Percentiles rank a stretch among this genome's conserved stretches.
Conservation (phyloP, 2,329 filamentous ascomycete genomes). For the Arachnomyces sp. region DNA sequence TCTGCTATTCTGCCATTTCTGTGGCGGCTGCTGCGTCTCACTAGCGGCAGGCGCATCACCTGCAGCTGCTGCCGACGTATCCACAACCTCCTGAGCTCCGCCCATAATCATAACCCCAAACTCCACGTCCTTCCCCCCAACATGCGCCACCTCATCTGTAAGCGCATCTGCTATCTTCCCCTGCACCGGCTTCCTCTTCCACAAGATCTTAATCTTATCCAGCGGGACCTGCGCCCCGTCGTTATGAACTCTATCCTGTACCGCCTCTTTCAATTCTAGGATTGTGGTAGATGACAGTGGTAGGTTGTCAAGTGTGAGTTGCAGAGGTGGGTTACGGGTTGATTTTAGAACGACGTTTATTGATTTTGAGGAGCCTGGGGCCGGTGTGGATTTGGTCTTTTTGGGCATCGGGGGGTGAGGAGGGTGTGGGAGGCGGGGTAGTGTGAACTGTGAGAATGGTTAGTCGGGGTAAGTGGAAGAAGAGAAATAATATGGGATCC, state of each 20-base stretch:
- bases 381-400: conserved; percentile 24
- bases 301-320: conserved; percentile 55
- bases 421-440: conserved; percentile 37
- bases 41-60: conserved; percentile 23
- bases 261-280: conserved; percentile 66
- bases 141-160: conserved; percentile 42
- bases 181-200: conserved; percentile 75
- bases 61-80: conserved; percentile 13
- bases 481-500: background rate
- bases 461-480: conserved; percentile 2
- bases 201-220: conserved; percentile 79
- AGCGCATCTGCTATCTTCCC: conserved; percentile 75
- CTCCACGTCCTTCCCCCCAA: conserved; percentile 51
- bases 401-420: conserved; percentile 39
- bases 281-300: conserved; percentile 64
- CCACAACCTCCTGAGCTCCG: conserved; percentile 44
- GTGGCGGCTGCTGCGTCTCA: conserved; percentile 11
- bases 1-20: conserved; percentile 46
- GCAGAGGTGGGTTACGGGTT: conserved; percentile 65
- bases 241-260: conserved; percentile 54
- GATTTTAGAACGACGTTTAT: conserved; percentile 37
- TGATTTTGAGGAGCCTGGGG: conserved; percentile 34
- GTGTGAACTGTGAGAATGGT: conserved; percentile 32
- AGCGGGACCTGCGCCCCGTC: conserved; percentile 37
- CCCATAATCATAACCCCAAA: conserved; percentile 85